These are phyloP conservation scores for Austropuccinia psidii DNA, from an alignment of 1,284 basidiomycete genomes.

Conservation along the genomic window DNA sequence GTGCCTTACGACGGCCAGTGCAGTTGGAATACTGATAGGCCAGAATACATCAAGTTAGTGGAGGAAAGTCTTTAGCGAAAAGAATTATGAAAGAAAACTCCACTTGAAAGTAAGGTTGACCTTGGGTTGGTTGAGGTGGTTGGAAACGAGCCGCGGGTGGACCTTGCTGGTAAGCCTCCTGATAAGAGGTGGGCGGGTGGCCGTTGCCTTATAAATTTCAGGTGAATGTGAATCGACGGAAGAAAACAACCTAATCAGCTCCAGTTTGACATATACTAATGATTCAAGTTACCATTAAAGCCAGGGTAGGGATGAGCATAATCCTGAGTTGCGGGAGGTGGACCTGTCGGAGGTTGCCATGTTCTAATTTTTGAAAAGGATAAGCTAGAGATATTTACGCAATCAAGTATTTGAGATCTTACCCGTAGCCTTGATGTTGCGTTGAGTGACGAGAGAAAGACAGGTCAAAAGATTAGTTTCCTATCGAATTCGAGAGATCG, in stretches of 20 bases:
- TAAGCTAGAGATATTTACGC: neutral
- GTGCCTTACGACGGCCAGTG: conserved; percentile 39
- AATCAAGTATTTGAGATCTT: no score
- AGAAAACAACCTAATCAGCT: neutral
- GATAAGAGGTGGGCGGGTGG: conserved; percentile 24
- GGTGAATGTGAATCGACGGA: neutral
- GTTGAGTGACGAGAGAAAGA: neutral
- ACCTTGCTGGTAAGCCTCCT: conserved; percentile 29
- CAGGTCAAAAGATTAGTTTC: neutral
- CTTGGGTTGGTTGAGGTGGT: conserved; percentile 21
- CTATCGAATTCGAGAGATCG: neutral
- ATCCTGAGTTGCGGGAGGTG: conserved; percentile 29
- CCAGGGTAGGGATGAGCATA: conserved; percentile 35
- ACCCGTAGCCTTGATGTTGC: no score
- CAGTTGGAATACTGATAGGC: conserved; percentile 42
- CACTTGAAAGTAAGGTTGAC: conserved; percentile 37
- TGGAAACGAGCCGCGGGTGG: conserved; percentile 35
- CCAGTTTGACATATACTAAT: neutral
- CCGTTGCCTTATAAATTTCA: conserved; percentile 9
- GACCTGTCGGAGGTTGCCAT: conserved; percentile 31
- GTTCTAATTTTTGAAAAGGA: neutral
- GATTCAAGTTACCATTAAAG: conserved; percentile 4
- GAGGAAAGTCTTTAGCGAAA: neutral
- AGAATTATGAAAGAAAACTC: neutral
- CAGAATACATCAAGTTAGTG: neutral